A percentile compares a stretch with the other conserved stretches of the same genome.
Conservation (phyloP, 2,329 filamentous ascomycete genomes). For the Hymenoscyphus infarciens region DNA sequence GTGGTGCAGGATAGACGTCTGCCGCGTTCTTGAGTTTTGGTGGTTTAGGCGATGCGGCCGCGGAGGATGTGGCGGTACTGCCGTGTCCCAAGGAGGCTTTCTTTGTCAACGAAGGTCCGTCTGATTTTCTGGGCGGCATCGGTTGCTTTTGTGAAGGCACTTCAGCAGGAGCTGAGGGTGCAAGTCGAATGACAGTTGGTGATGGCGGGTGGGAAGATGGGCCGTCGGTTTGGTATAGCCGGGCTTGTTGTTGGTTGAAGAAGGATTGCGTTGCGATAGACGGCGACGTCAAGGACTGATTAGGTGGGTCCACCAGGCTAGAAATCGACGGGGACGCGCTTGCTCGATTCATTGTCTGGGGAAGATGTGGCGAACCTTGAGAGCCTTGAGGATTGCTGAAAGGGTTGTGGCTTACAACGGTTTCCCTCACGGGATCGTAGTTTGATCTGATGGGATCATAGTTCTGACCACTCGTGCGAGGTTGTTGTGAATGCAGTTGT, state of each 20-base stretch:
- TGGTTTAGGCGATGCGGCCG: constrained; percentile 53
- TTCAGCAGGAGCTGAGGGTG: constrained; percentile 23
- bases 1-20: constrained; percentile 39
- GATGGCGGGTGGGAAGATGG: constrained; percentile 32
- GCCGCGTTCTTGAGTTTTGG: constrained; percentile 47
- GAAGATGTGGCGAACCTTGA: constrained; percentile 41
- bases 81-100: constrained; percentile 42
- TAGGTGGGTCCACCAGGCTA: constrained; percentile 75
- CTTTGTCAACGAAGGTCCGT: constrained; percentile 26
- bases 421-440: constrained; percentile 62
- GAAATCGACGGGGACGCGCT: constrained; percentile 89
- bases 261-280: constrained; percentile 35
- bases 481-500: constrained; percentile 17
- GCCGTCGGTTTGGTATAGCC: constrained; percentile 24
- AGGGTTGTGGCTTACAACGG: constrained; percentile 44
- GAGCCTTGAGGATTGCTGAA: constrained; percentile 42
- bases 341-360: constrained; percentile 59
- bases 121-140: constrained; percentile 18
- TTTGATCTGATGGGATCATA: constrained; percentile 87
- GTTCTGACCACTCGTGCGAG: constrained; percentile 71
- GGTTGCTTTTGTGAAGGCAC: constrained; percentile 21
- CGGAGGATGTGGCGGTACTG: constrained; percentile 47
- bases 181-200: constrained; percentile 29
- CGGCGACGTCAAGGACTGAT: constrained; percentile 32
- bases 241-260: constrained; percentile 35